Evolutionary conservation across 2,329 filamentous ascomycete genomes (phyloP).

Genomic region (Mycosphaerella arachidis): DNA sequence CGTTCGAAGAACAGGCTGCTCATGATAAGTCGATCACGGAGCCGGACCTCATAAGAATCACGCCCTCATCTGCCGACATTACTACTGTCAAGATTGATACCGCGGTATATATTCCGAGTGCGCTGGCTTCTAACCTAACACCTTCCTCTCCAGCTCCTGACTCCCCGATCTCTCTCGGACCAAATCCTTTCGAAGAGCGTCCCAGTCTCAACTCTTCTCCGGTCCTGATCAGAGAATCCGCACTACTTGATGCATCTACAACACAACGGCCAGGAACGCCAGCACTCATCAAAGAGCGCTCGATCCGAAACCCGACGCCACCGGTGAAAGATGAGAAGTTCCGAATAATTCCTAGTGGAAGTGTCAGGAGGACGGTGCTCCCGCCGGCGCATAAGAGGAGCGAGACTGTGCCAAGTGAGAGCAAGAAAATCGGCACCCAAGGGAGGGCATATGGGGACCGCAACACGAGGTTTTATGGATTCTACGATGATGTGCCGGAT

Average conservation of each 20-base stretch:
- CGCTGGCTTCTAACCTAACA: neutral
- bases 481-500: slow-evolving; percentile 21
- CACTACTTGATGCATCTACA: slow-evolving; percentile 6
- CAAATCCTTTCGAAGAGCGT: neutral
- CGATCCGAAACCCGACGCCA: neutral
- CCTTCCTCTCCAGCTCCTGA: neutral
- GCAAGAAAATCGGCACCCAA: neutral
- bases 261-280: slow-evolving; percentile 4
- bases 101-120: neutral
- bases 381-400: neutral
- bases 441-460: slow-evolving; percentile 2
- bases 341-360: neutral
- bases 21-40: neutral
- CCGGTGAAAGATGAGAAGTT: neutral
- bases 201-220: neutral
- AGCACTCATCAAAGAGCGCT: slow-evolving; percentile 4
- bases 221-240: neutral
- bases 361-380: neutral
- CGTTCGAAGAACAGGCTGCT: slow-evolving; percentile 1
- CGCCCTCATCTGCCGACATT: neutral
- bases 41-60: neutral
- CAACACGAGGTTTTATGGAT: slow-evolving; percentile 24
- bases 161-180: neutral
- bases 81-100: neutral
- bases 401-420: neutral